phyloP scores from a whole-genome alignment of 2,329 filamentous ascomycete genomes.

The Aurifilum marmelostoma region DNA sequence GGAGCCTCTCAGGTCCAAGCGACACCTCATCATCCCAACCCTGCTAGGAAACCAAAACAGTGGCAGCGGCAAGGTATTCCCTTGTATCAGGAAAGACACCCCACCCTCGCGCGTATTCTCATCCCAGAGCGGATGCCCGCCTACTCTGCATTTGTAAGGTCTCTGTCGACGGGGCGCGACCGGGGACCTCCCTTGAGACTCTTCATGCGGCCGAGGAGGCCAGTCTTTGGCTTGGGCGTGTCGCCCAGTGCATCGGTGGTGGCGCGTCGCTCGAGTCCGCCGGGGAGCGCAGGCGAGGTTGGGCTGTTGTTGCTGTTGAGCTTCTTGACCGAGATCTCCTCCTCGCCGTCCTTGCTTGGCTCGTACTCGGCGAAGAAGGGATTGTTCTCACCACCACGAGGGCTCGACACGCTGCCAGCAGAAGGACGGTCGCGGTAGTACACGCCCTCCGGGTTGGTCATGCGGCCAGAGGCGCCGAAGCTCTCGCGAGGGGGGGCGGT shows the following conservation, averaged over 20 bases:
- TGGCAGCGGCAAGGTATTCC: no score
- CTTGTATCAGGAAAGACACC: background rate
- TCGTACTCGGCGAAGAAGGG: constrained; percentile 86
- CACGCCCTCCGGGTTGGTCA: constrained; percentile 58
- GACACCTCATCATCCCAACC: no score
- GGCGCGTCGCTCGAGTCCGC: constrained; percentile 64
- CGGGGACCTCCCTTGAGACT: constrained; percentile 71
- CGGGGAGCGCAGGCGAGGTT: constrained; percentile 61
- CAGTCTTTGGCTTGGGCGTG: constrained; percentile 52
- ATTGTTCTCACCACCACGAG: constrained; percentile 58
- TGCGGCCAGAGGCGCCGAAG: constrained; percentile 60
- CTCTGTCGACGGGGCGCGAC: constrained; percentile 25
- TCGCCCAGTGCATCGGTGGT: constrained; percentile 60
- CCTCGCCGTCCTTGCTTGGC: constrained; percentile 58
- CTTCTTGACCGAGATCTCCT: constrained; percentile 50
- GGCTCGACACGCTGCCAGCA: constrained; percentile 37
- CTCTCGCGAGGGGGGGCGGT: constrained; percentile 66
- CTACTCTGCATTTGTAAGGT: constrained; percentile 20
- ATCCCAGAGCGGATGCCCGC: background rate
- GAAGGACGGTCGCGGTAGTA: constrained; percentile 42
- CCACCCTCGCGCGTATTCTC: no score
- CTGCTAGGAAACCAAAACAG: no score
- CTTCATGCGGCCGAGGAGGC: constrained; percentile 79
- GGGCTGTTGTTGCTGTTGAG: constrained; percentile 43
- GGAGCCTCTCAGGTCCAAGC: background rate